phyloP scores from a whole-genome alignment of 2,329 filamentous ascomycete species.

The Hypoxylon sp. region DNA sequence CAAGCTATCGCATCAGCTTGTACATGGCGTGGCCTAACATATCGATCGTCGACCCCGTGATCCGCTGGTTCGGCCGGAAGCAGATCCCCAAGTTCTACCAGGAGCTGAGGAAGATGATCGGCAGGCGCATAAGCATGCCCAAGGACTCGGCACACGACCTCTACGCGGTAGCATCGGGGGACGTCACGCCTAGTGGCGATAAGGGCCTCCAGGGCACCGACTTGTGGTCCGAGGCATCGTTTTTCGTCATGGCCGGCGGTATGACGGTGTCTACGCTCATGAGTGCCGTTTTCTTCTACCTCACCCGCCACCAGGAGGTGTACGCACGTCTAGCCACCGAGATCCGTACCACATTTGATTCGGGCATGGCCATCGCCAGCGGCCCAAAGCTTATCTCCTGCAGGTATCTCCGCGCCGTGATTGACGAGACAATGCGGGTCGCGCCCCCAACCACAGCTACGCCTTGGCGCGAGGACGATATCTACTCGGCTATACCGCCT shows the following conservation, averaged over 20 bases:
- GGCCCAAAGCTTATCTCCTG: slow-evolving; percentile 20
- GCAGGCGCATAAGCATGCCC: slow-evolving; percentile 29
- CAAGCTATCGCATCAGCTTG: slow-evolving; percentile 19
- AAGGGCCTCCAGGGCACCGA: slow-evolving; percentile 25
- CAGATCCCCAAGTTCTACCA: slow-evolving; percentile 25
- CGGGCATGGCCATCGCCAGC: slow-evolving; percentile 18
- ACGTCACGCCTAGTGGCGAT: slow-evolving; percentile 23
- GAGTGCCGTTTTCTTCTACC: slow-evolving; percentile 35
- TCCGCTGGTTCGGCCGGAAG: slow-evolving; percentile 31
- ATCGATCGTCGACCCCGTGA: slow-evolving; percentile 21
- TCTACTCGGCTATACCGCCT: slow-evolving; percentile 8
- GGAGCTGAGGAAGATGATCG: slow-evolving; percentile 33
- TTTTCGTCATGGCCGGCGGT: slow-evolving; percentile 38
- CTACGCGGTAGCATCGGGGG: slow-evolving; percentile 36
- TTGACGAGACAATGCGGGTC: slow-evolving; percentile 22
- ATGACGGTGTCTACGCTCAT: slow-evolving; percentile 26
- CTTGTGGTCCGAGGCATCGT: slow-evolving; percentile 35
- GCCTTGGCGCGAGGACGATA: slow-evolving; percentile 27
- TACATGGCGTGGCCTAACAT: slow-evolving; percentile 33
- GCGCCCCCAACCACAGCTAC: slow-evolving; percentile 10
- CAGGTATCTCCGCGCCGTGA: slow-evolving; percentile 31
- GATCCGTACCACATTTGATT: slow-evolving; percentile 28
- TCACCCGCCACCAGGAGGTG: slow-evolving; percentile 22
- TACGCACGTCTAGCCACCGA: slow-evolving; percentile 29
- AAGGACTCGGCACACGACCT: slow-evolving; percentile 27